A percentile compares a stretch with the other conserved stretches of the same genome.
Evolutionary conservation across 352 stramenopile species (phyloP).

Genomic region (Chrysophaeum taylorii): DNA sequence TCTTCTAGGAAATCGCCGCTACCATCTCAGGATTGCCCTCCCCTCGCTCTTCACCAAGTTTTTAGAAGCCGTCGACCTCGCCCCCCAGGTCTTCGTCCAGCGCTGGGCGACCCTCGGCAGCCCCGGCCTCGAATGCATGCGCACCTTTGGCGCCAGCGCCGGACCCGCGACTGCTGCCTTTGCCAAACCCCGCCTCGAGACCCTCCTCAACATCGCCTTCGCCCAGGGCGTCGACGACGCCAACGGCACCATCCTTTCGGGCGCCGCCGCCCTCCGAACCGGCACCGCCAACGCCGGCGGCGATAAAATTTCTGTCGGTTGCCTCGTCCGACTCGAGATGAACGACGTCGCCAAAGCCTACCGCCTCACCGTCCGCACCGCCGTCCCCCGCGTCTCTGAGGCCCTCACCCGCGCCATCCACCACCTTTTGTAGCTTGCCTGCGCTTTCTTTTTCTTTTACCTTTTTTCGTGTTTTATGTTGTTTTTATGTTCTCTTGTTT

Average conservation of each 20-base stretch:
- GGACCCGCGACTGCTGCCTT: background rate
- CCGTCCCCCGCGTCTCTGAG: constrained; percentile 7
- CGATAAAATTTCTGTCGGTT: constrained; percentile 64
- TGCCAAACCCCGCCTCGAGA: background rate
- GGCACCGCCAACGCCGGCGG: constrained; percentile 48
- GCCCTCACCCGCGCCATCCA: background rate
- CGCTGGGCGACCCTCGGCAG: constrained; percentile 54
- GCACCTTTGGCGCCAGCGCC: constrained; percentile 7
- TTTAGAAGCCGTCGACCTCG: constrained; percentile 56
- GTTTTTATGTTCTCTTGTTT: too few relatives aligned
- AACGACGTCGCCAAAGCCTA: constrained; percentile 51
- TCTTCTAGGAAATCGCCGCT: constrained; percentile 28
- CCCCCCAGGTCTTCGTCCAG: constrained; percentile 56
- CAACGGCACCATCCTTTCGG: constrained; percentile 38
- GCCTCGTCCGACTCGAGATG: constrained; percentile 56
- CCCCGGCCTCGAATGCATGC: constrained; percentile 22
- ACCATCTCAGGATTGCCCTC: constrained; percentile 46
- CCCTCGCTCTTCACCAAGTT: constrained; percentile 53
- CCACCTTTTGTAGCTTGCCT: background rate
- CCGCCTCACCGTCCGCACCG: constrained; percentile 52
- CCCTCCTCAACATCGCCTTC: constrained; percentile 5
- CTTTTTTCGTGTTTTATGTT: too few relatives aligned
- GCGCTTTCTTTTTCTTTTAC: too few relatives aligned
- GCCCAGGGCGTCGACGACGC: constrained; percentile 15
- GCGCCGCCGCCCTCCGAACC: constrained; percentile 57